Evolutionary conservation across 1,284 basidiomycete species (phyloP).

Genomic region (Anthracocystis panici-leucophaei): DNA sequence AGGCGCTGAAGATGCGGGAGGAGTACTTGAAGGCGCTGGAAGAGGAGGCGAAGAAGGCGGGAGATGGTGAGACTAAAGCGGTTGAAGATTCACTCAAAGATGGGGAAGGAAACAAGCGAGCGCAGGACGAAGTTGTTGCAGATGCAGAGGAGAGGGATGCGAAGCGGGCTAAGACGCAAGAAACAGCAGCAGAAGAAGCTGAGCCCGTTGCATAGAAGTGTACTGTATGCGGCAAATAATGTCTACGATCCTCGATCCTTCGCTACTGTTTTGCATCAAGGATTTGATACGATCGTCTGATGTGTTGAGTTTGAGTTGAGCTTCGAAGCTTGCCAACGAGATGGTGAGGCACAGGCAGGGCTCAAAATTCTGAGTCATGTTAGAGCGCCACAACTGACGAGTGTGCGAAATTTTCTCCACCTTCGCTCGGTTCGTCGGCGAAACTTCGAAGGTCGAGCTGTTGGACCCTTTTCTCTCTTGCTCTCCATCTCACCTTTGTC

Average conservation of each 20-base stretch:
- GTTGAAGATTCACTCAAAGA: background rate
- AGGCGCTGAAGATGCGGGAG: conserved; percentile 35
- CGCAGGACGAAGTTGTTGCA: conserved; percentile 11
- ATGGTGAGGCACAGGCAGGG: background rate
- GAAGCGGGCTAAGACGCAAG: conserved; percentile 26
- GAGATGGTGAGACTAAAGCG: background rate
- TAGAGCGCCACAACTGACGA: background rate
- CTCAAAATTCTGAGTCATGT: background rate
- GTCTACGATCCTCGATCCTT: background rate
- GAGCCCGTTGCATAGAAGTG: conserved; percentile 1
- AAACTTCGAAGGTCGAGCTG: background rate
- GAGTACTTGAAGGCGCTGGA: conserved; percentile 14
- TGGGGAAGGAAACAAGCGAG: conserved; percentile 5
- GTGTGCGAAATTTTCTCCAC: background rate
- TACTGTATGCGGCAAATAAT: too few species aligned
- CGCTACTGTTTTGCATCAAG: background rate
- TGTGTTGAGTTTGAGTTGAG: background rate
- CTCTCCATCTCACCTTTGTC: too few species aligned
- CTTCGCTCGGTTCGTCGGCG: background rate
- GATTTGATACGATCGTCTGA: background rate
- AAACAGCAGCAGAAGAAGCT: conserved; percentile 1
- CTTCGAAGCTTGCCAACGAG: background rate
- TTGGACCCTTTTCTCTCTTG: conserved; percentile 3
- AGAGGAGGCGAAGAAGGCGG: background rate
- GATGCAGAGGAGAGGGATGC: conserved; percentile 17